Evolutionary conservation across 345 rosid genomes (phyloP).

Genomic region (Adansonia digitata): DNA sequence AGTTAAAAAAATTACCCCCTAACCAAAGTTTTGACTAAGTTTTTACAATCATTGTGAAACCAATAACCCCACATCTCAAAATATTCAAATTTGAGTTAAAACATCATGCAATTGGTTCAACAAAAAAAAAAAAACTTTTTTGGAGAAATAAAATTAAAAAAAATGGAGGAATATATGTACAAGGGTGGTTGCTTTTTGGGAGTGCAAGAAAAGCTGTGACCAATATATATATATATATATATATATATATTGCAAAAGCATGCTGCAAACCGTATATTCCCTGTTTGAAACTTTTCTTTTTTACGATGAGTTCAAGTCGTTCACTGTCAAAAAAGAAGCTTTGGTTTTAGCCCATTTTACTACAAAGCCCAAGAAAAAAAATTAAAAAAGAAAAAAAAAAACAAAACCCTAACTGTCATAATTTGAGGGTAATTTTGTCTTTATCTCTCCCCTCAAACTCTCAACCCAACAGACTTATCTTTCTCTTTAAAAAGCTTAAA

Average conservation of each 20-base stretch:
- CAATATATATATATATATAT: too few relatives aligned
- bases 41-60: neutral
- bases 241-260: too few relatives aligned
- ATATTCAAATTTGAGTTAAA: neutral
- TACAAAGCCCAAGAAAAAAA: slow-evolving; percentile 21
- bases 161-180: too few relatives aligned
- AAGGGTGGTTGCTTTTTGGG: neutral
- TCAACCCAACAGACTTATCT: neutral
- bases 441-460: neutral
- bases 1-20: too few relatives aligned
- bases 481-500: neutral
- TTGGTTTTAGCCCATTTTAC: neutral
- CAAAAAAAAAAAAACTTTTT: too few relatives aligned
- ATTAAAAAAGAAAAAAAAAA: neutral
- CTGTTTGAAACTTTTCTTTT: slow-evolving; percentile 40
- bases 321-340: slow-evolving; percentile 16
- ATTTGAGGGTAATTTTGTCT: neutral
- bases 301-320: slow-evolving; percentile 41
- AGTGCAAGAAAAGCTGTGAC: neutral
- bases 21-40: neutral
- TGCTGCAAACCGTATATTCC: neutral
- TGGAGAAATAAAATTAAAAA: too few relatives aligned
- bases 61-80: neutral
- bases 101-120: too few relatives aligned
- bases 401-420: neutral